Conservation (phyloP, 192 early-diverging fungal species). For the Mortierella alpina region DNA sequence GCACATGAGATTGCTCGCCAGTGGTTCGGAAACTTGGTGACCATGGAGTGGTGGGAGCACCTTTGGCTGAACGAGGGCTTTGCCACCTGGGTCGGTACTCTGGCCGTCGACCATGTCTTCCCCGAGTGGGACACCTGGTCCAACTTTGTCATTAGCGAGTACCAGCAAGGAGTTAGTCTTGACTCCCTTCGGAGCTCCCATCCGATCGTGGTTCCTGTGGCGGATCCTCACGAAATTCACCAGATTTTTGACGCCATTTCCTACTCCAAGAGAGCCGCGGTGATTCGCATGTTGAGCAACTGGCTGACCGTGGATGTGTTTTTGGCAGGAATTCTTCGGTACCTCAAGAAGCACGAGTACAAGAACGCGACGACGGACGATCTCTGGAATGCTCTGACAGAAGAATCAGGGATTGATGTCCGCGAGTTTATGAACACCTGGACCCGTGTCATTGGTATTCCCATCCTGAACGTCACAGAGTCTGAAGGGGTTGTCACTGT, state of each 20-base stretch:
- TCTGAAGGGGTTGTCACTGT: conserved; percentile 69
- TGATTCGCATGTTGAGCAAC: conserved; percentile 93
- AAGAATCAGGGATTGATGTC: conserved; percentile 85
- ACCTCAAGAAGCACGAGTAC: conserved; percentile 87
- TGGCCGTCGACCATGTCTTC: conserved; percentile 90
- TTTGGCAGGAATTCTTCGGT: conserved; percentile 73
- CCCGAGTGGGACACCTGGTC: conserved; percentile 96
- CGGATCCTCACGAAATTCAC: conserved; percentile 84
- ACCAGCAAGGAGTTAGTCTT: conserved; percentile 78
- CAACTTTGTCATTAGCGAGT: conserved; percentile 78
- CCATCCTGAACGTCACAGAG: conserved; percentile 79
- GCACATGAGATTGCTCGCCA: conserved; percentile 89
- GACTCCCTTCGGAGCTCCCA: conserved; percentile 91
- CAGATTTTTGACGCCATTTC: conserved; percentile 97
- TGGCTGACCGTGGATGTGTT: conserved; percentile 80
- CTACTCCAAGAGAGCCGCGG: conserved; percentile 90
- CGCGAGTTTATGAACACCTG: conserved; percentile 87
- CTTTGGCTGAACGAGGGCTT: conserved; percentile 99
- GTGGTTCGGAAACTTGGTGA: conserved; percentile 97
- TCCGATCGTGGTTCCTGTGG: conserved; percentile 91
- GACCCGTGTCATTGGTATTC: conserved; percentile 86
- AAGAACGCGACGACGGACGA: conserved; percentile 88
- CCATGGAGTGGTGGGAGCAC: conserved; percentile 94
- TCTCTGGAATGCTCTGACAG: conserved; percentile 86
- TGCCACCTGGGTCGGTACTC: conserved; percentile 94